Evolutionary conservation across 768 basidiomycete genomes (phyloP).

Genomic region (Lactarius akahatsu): DNA sequence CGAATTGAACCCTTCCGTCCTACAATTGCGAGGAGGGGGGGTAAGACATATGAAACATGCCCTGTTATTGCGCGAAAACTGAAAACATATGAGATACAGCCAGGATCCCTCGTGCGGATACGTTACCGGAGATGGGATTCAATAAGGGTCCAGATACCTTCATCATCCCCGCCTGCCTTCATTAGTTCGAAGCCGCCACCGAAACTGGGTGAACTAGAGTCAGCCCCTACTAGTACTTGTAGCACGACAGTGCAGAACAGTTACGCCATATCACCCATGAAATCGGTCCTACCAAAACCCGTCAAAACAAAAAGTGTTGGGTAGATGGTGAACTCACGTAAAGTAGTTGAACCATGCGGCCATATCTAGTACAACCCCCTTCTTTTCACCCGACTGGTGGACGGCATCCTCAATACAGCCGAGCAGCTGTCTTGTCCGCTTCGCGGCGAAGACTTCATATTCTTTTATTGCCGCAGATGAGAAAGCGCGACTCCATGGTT

Average conservation of each 20-base stretch:
- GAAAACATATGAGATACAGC: constrained; percentile 14
- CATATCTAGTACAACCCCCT: constrained; percentile 35
- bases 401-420: constrained; percentile 35
- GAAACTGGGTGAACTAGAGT: constrained; percentile 30
- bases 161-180: constrained; percentile 42
- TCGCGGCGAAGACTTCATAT: constrained; percentile 43
- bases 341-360: constrained; percentile 43
- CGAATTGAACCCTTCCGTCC: neutral
- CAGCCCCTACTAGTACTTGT: neutral
- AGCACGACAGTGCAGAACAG: constrained; percentile 12
- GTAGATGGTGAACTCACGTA: constrained; percentile 35
- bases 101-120: constrained; percentile 10
- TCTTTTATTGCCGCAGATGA: constrained; percentile 46
- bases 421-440: constrained; percentile 43
- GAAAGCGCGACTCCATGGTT: constrained; percentile 53
- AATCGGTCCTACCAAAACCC: constrained; percentile 38
- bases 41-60: constrained; percentile 40
- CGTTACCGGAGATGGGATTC: constrained; percentile 47
- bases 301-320: neutral
- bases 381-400: constrained; percentile 22
- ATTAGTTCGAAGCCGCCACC: constrained; percentile 41
- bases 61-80: constrained; percentile 47
- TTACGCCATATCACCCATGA: constrained; percentile 46
- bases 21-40: constrained; percentile 30
- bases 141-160: constrained; percentile 45